Evolutionary conservation across 352 stramenopile genomes (phyloP).

Genomic region (Phytophthora niederhauseri): DNA sequence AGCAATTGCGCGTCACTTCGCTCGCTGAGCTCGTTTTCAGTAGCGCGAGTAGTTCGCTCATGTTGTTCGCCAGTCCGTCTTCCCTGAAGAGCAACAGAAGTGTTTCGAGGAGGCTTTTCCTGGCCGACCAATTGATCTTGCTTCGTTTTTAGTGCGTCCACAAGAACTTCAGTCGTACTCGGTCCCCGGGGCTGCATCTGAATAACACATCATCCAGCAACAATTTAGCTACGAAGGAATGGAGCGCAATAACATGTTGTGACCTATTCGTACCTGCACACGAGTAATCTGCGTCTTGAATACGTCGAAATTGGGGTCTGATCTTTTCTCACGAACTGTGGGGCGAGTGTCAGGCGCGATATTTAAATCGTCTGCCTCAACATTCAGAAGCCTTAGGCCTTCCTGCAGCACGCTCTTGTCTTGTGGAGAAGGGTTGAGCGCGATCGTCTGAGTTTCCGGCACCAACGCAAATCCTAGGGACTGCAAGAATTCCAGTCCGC

Average conservation of each 20-base stretch:
- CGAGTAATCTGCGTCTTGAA: slow-evolving; percentile 88
- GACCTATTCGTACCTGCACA: slow-evolving; percentile 52
- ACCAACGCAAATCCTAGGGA: slow-evolving; percentile 71
- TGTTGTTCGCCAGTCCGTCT: slow-evolving; percentile 10
- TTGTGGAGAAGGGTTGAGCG: slow-evolving; percentile 27
- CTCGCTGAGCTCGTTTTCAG: slow-evolving; percentile 40
- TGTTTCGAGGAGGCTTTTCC: slow-evolving; percentile 73
- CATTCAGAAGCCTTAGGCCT: slow-evolving; percentile 60
- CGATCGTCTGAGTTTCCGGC: slow-evolving; percentile 55
- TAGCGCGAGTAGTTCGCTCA: slow-evolving; percentile 15
- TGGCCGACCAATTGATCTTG: slow-evolving; percentile 68
- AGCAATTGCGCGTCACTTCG: slow-evolving; percentile 69
- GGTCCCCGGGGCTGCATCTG: slow-evolving; percentile 82
- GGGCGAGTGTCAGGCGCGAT: slow-evolving; percentile 57
- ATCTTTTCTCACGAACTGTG: slow-evolving; percentile 45
- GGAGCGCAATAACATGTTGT: neutral
- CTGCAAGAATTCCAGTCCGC: slow-evolving; percentile 74
- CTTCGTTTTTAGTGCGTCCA: slow-evolving; percentile 79
- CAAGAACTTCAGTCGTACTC: slow-evolving; percentile 78
- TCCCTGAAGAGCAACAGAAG: slow-evolving; percentile 49
- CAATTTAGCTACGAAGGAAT: neutral
- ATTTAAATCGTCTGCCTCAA: slow-evolving; percentile 79
- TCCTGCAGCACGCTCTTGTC: slow-evolving; percentile 51
- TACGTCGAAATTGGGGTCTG: slow-evolving; percentile 68
- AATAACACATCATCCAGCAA: slow-evolving; percentile 8